phyloP scores from a whole-genome alignment of 441 rosid species.

The Jatropha multifida region DNA sequence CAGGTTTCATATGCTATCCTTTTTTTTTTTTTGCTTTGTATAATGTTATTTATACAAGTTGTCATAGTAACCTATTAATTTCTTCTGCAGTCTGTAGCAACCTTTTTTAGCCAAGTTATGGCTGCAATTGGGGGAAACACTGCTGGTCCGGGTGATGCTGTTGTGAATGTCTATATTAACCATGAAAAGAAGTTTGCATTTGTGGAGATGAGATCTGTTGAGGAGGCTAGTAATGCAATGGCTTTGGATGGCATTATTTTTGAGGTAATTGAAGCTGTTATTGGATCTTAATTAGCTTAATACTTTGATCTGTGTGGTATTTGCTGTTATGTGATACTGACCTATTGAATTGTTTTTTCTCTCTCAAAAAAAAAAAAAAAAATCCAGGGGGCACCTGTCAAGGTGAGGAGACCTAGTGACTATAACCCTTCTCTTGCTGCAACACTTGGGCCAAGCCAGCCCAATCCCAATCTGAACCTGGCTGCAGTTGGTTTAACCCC shows the following conservation, averaged over 20 bases:
- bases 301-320: neutral
- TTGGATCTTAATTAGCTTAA: neutral
- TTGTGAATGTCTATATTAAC: conserved; percentile 94
- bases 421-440: conserved; percentile 97
- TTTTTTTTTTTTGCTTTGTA: neutral
- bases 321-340: neutral
- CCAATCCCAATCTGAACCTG: conserved; percentile 83
- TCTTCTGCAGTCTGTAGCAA: conserved; percentile 76
- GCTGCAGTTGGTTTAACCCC: conserved; percentile 94
- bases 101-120: conserved; percentile 91
- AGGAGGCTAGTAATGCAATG: conserved; percentile 99
- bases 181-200: conserved; percentile 98
- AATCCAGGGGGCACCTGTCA: conserved; percentile 92
- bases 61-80: conserved; percentile 20
- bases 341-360: conserved; percentile 11
- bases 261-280: conserved; percentile 51
- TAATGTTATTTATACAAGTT: conserved; percentile 6
- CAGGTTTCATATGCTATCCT: conserved; percentile 47
- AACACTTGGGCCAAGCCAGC: conserved; percentile 97
- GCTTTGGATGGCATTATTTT: conserved; percentile 94
- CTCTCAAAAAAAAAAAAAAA: neutral
- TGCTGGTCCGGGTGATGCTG: conserved; percentile 99
- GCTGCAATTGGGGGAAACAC: conserved; percentile 97
- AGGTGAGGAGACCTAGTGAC: conserved; percentile 98
- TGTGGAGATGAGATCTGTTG: conserved; percentile 99